Evolutionary conservation across 805 yeast genomes (phyloP).

Genomic region (Yarrowia sp.): DNA sequence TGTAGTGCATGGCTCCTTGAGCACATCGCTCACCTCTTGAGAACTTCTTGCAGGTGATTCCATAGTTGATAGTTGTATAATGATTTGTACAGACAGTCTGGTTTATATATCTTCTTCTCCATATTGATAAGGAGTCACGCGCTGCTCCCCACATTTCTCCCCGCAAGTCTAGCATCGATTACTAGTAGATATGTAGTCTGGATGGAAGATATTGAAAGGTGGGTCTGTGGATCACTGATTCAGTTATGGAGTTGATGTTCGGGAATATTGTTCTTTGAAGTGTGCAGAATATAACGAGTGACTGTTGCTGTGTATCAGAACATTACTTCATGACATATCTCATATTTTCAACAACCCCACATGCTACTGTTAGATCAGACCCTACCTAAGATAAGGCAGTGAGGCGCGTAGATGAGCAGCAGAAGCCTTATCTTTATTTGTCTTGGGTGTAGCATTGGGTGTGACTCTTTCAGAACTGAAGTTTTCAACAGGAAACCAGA

Average conservation of each 20-base stretch:
- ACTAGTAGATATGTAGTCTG: background rate
- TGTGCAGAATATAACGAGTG: too few relatives aligned
- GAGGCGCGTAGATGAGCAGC: background rate
- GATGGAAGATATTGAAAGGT: background rate
- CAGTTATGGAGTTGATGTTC: background rate
- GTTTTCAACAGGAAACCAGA: too few relatives aligned
- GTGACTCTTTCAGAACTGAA: too few relatives aligned
- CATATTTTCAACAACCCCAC: background rate
- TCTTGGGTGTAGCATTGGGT: too few relatives aligned
- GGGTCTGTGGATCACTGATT: background rate
- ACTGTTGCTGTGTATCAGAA: too few relatives aligned
- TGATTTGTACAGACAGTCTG: too few relatives aligned
- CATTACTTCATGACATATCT: too few relatives aligned
- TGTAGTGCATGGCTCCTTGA: background rate
- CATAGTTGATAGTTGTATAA: too few relatives aligned
- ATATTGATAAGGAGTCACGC: background rate
- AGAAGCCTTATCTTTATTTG: too few relatives aligned
- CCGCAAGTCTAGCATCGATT: background rate
- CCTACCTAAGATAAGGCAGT: slow-evolving; percentile 1
- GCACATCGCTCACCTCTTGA: too few relatives aligned
- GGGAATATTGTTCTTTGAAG: too few relatives aligned
- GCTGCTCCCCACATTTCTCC: background rate
- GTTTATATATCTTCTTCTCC: background rate
- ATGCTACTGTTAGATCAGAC: background rate
- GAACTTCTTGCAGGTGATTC: too few relatives aligned